Evolutionary conservation across 1,284 basidiomycete genomes (phyloP).

Genomic region (Moesziomyces parantarcticus): DNA sequence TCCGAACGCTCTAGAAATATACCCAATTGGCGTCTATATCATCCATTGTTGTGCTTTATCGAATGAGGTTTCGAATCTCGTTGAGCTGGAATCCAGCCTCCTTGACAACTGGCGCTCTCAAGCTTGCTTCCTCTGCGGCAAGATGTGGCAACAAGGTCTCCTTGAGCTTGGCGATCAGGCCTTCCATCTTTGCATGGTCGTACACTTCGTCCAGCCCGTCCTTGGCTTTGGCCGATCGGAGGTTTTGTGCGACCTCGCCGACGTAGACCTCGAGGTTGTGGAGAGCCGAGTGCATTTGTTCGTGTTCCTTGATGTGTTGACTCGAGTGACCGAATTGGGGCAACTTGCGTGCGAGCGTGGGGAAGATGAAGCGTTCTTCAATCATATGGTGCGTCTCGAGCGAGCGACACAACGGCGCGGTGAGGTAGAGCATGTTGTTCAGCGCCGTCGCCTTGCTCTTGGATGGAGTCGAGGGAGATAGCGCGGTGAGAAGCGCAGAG

Average conservation of each 20-base stretch:
- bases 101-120: conserved; percentile 41
- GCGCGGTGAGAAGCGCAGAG: conserved; percentile 19
- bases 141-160: conserved; percentile 50
- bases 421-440: conserved; percentile 27
- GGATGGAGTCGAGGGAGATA: conserved; percentile 8
- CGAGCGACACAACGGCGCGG: conserved; percentile 18
- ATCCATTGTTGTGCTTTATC: conserved; percentile 4
- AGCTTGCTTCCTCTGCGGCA: conserved; percentile 50
- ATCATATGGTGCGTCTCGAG: conserved; percentile 61
- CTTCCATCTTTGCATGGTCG: conserved; percentile 33
- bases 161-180: conserved; percentile 23
- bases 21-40: not conserved
- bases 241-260: conserved; percentile 1
- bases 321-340: conserved; percentile 50
- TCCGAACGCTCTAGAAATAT: conserved; percentile 22
- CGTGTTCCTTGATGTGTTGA: conserved; percentile 51
- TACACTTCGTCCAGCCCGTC: conserved; percentile 23
- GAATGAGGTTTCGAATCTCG: conserved; percentile 39
- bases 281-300: conserved; percentile 40
- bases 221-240: conserved; percentile 23
- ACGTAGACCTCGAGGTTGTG: conserved; percentile 33
- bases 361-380: conserved; percentile 62
- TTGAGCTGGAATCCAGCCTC: conserved; percentile 42
- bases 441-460: conserved; percentile 21
- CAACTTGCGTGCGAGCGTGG: conserved; percentile 50